Base-by-base conservation (phyloP, 768 basidiomycete genomes). In the Lactarius deliciosus region DNA sequence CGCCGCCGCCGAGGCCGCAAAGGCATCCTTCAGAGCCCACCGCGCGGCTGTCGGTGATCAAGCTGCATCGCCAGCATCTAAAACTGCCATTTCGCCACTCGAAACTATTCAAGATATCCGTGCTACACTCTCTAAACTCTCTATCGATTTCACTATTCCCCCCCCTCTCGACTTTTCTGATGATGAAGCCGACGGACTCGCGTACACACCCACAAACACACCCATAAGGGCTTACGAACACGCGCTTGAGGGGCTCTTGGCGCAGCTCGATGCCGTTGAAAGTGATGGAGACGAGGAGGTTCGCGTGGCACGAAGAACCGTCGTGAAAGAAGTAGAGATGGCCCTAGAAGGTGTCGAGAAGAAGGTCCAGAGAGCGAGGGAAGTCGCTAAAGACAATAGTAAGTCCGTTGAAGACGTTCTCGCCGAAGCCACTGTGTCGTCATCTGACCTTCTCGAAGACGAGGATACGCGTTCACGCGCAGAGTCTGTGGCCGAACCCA, bases 191-290 rank as follows among this genome's bases (percentile, higher is more conserved):
- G 62, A 30, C 45, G 65, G 82, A 72, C 81, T 92, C 41, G 84
- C 86, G 4, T 92, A 81, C 77, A 86, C 86, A 8, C 76, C 81
- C 1, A 78, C 73, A 54, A 92, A 92, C 73, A 85, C 81, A 22
- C 74, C 82, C 0, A 75, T 91, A 25, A 86, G 87, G 75, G 80
- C 77, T 16, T 87, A 91, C 74, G 77, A 80, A n/a, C 85, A 91
- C 70, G 77, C 80, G 55, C 80, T 92, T 40, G 83, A 83, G 63
- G 83, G 83, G 47, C 75, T 92, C 15, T 79, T 92, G n/a, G 80
- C 83, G 56, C 80, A 81, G 68, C 82, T 92, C 13, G 91, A 92
- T 70, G 85, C 81, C 0, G 81, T 92, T 25, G 84, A 89, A 70
- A 88, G 85, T 69, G 82, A 80, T 69, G 90, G 90, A 0, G 80